Evolutionary conservation across 805 yeast genomes (phyloP).

Genomic region (Zygotorulaspora danielsina): DNA sequence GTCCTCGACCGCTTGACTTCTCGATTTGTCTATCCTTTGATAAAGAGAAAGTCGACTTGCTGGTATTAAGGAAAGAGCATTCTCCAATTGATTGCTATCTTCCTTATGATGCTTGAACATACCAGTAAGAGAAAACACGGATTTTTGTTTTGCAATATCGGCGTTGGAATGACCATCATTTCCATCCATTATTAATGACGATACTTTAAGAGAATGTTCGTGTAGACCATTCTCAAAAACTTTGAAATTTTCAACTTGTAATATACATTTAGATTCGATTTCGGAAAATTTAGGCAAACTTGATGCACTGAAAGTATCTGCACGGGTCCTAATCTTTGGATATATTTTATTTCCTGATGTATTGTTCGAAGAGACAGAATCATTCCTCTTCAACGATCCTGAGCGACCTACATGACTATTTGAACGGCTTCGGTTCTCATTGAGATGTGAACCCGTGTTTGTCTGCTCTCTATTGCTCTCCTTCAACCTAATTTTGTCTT

Average conservation of each 20-base stretch:
- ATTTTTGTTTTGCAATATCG: slow-evolving; percentile 16
- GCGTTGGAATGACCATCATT: slow-evolving; percentile 11
- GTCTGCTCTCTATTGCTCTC: background rate
- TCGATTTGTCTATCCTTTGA: slow-evolving; percentile 9
- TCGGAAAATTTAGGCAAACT: slow-evolving; percentile 16
- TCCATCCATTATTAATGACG: slow-evolving; percentile 20
- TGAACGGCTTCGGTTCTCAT: slow-evolving; percentile 4
- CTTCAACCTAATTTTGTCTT: too few species aligned
- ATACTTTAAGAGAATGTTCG: slow-evolving; percentile 25
- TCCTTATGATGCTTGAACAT: slow-evolving; percentile 24
- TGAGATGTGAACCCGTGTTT: background rate
- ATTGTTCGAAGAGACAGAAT: slow-evolving; percentile 9
- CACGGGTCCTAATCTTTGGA: slow-evolving; percentile 19
- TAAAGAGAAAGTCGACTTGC: slow-evolving; percentile 7
- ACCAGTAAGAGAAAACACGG: slow-evolving; percentile 22
- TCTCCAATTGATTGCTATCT: slow-evolving; percentile 21
- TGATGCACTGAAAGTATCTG: slow-evolving; percentile 28
- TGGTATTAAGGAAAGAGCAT: slow-evolving; percentile 24
- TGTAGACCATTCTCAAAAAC: slow-evolving; percentile 29
- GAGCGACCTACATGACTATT: slow-evolving; percentile 9
- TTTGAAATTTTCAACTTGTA: slow-evolving; percentile 24
- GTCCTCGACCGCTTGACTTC: slow-evolving; percentile 11
- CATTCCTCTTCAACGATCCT: slow-evolving; percentile 9
- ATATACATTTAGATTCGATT: slow-evolving; percentile 15
- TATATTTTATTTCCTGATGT: slow-evolving; percentile 9